Conservation (phyloP, 768 basidiomycete genomes). For the Tulasnella sp. region DNA sequence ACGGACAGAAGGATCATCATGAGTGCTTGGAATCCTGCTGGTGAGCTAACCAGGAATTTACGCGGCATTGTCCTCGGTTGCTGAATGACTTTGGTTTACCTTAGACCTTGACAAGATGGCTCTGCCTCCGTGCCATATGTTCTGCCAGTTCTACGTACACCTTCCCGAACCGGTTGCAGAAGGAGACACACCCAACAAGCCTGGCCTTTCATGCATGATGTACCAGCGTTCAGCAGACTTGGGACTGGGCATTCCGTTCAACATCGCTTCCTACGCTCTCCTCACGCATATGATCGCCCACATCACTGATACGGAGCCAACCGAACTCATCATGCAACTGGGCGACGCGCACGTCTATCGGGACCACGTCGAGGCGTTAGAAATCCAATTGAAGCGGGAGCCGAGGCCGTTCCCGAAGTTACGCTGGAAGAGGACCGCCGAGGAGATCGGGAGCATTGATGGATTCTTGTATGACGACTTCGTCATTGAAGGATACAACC, state of each 20-base stretch:
- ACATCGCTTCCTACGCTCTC: slow-evolving; percentile 96
- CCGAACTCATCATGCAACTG: slow-evolving; percentile 89
- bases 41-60: slow-evolving; percentile 33
- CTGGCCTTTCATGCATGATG: slow-evolving; percentile 86
- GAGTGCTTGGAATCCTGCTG: slow-evolving; percentile 96
- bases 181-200: slow-evolving; percentile 33
- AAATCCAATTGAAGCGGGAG: slow-evolving; percentile 63
- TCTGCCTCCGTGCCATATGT: slow-evolving; percentile 95
- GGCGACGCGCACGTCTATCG: slow-evolving; percentile 96
- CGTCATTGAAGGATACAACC: slow-evolving; percentile 75
- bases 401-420: slow-evolving; percentile 80
- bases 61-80: background rate
- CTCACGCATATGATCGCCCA: slow-evolving; percentile 97
- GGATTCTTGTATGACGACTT: slow-evolving; percentile 73
- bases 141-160: slow-evolving; percentile 98
- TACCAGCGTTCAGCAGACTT: slow-evolving; percentile 96
- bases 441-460: slow-evolving; percentile 57
- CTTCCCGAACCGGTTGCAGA: slow-evolving; percentile 45
- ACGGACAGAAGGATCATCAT: no score
- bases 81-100: background rate
- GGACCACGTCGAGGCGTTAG: slow-evolving; percentile 82
- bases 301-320: slow-evolving; percentile 73
- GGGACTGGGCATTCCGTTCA: slow-evolving; percentile 96
- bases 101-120: slow-evolving; percentile 91
- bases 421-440: slow-evolving; percentile 42